These are phyloP conservation scores for Helotiales sp. DNA, from an alignment of 2,329 filamentous ascomycete species.

Conservation along the genomic window DNA sequence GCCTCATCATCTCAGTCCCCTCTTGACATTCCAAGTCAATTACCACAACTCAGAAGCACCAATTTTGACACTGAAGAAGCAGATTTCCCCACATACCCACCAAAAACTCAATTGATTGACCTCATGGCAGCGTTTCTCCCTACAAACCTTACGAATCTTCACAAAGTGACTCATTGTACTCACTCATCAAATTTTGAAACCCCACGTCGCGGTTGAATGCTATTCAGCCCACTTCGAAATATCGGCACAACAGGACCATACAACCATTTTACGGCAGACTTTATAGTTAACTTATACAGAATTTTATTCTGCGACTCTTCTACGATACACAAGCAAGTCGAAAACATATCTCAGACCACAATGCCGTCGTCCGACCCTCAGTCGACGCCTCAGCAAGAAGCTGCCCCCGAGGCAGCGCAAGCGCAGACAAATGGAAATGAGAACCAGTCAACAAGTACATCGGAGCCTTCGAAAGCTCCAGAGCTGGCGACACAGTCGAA, in stretches of 20 bases:
- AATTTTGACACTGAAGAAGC: background rate
- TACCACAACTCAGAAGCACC: background rate
- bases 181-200: conserved; percentile 4
- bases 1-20: background rate
- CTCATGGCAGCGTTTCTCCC: background rate
- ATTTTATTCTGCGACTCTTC: background rate
- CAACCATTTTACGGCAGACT: background rate
- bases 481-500: background rate
- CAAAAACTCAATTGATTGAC: background rate
- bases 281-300: background rate
- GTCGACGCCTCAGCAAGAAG: conserved; percentile 6
- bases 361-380: conserved; percentile 26
- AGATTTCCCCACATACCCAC: background rate
- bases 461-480: background rate
- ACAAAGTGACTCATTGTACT: conserved; percentile 15
- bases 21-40: background rate
- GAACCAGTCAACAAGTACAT: conserved; percentile 12
- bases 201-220: conserved; percentile 11
- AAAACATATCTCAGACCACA: background rate
- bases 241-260: background rate
- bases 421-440: conserved; percentile 5
- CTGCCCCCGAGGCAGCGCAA: conserved; percentile 7
- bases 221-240: conserved; percentile 2
- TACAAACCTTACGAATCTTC: background rate
- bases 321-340: background rate